Base-by-base conservation (phyloP, 495 filamentous ascomycete species). In the Xylaria telfairii region DNA sequence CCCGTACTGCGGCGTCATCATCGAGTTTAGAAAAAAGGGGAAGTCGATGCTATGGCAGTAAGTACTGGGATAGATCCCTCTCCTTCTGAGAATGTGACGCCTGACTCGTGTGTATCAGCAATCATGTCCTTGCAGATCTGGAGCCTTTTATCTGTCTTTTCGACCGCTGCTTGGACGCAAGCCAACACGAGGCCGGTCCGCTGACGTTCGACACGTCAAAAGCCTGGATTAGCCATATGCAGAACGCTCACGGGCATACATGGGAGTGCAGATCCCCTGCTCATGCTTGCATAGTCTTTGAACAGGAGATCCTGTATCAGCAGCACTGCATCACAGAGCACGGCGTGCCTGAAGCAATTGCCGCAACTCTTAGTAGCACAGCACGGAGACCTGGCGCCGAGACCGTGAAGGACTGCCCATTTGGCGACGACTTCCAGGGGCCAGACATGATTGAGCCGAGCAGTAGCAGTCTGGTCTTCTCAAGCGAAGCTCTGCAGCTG, bases 191-290 rank as follows among this genome's bases (percentile, higher is more conserved):
- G 69, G 44, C 71, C 57, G 74, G 74, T 54, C 72, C 72, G 46
- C 64, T 65, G 5, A 79, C 76, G 70, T 79, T 79, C 47, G 77
- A 78, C 68, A 78, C 77, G 56, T 79, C 76, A 26, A 78, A 78
- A 73, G 74, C 76, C 71, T 80, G 77, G 77, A 53, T 64, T 61
- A 73, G 73, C 57, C 77, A 80, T 73, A 76, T 78, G 76, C 77
- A 78, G 72, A 78, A 54, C 56, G 76, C 77, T 69, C 77, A 80
- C 70, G 76, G 77, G 51, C 68, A 78, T 75, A 68, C 69, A 71
- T 78, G 77, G 77, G 76, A 80, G 59, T 80, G 77, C 69, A 75
- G 77, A 65, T 69, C 77, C 46, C 77, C 74, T 75, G 74, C 77
- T 75, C 77, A 80, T 64, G 73, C 73, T 71, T 74, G 73, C 65